Base-by-base conservation (phyloP, 495 filamentous ascomycete genomes). In the Aspergillus panamensis region DNA sequence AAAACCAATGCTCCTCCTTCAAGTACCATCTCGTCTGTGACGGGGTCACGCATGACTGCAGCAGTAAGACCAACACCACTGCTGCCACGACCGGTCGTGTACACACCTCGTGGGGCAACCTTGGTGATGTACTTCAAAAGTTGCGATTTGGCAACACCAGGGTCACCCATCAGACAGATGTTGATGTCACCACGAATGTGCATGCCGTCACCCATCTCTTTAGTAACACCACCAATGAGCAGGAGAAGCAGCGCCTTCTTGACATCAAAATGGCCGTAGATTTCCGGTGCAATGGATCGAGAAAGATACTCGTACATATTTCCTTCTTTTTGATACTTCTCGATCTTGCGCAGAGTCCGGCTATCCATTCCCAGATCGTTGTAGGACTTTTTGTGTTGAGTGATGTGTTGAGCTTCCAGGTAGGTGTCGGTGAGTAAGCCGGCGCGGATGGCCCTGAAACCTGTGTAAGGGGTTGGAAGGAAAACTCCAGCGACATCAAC, bases 61-160 rank as follows among this genome's bases (percentile, higher is more conserved):
- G 94, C 94, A 9, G 94, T 98, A 53, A 98, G 84, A 87, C 94
- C 94, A 47, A 98, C 94, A 66, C 94, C 94, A 68, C 88, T 93
- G 79, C 88, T 92, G 63, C 94, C 94, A 63, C 94, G 91, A 66
- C 94, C 94, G 8, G 95, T 96, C 2, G 94, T 98, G 77, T 98
- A 98, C 31, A 98, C 92, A 62, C 94, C 94, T 47, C 94, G 89
- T 21, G 94, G 94, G 6, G 94, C 94, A 39, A 98, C 94, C 74
- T 98, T 98, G 53, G 92, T 90, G 69, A 98, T 97, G 71, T 97
- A 98, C 74, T 96, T 96, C 54, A 98, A 79, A 59, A 98, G 74
- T 75, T 98, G 94, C 32, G 94, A 98, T 76, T 98, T 98, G 73
- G 94, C 94, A 59, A 97, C 95, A 88, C 94, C 94, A 66, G 94